Base-by-base conservation (phyloP, 2,329 filamentous ascomycete genomes). In the Rachicladosporium sp. region DNA sequence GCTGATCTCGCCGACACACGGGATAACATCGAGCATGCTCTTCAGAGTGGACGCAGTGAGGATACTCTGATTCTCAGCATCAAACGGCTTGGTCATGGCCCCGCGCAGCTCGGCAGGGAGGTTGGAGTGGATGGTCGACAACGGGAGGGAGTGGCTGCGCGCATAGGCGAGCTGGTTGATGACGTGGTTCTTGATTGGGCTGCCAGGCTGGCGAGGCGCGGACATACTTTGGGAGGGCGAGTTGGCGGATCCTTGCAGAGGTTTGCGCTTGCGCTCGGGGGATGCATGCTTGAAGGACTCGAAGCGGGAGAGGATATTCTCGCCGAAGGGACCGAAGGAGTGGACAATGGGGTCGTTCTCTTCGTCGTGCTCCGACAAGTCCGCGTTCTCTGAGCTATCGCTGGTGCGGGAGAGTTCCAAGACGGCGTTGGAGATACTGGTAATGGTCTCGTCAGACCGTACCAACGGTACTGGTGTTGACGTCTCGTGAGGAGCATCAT, bases 81-180 rank as follows among this genome's bases (percentile, higher is more conserved):
- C 55, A 10, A 47, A 49, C 6, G 53, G 49, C 37, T 51, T 54
- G 21, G 51, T 47, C 50, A 55, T 51, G 33, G 51, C 54, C 33
- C 48, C 52, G 43, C 55, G 58, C 11, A 69, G 51, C 45, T 70
- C 65, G 19, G 62, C 54, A n/a, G 91, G 91, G 9, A 98, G 77
- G 56, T 94, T 84, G 59, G 77, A 80, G 66, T 95, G 71, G 42
- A 98, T 91, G 36, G 80, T 83, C 1, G 89, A 93, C 36, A 96
- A 71, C 3, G 91, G 89, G 19, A 86, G 91, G 0, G 88, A 93
- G 10, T 89, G 88, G 5, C 96, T 71, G 21, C 89, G 83, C 2
- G 91, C 95, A 62, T 85, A 98, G 27, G 91, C 91, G 23, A 98
- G 75, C 63, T 98, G 91, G 62, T 96, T 96, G 58, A 91, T 74